phyloP scores from a whole-genome alignment of 768 basidiomycete genomes.

The Lyophyllum decastes region DNA sequence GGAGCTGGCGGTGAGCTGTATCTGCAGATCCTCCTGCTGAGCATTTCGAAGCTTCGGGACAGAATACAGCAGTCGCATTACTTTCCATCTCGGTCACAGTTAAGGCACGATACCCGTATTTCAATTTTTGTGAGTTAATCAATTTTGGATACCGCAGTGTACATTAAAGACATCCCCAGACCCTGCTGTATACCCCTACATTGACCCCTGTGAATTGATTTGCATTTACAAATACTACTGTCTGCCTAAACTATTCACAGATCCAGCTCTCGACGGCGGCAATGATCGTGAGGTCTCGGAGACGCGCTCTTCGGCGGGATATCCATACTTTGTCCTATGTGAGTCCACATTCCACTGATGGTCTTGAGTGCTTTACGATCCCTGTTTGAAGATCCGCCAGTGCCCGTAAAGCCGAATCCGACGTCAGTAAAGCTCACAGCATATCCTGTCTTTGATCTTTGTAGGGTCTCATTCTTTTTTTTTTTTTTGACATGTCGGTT shows the following conservation, averaged over 20 bases:
- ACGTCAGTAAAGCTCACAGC: background rate
- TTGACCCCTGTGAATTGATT: conserved; percentile 24
- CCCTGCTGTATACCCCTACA: conserved; percentile 31
- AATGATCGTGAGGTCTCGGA: background rate
- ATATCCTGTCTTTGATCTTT: conserved; percentile 11
- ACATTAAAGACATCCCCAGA: conserved; percentile 24
- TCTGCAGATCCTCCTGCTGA: conserved; percentile 1
- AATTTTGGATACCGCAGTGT: background rate
- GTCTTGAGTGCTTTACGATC: no score
- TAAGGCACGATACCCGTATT: conserved; percentile 3
- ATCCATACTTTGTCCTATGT: conserved; percentile 13
- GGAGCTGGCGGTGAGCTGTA: background rate
- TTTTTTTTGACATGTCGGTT: background rate
- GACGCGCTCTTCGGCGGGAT: background rate
- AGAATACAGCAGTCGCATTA: background rate
- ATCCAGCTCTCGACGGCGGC: background rate
- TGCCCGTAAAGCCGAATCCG: background rate
- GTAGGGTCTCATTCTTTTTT: background rate
- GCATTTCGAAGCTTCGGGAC: no score
- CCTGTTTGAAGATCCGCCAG: background rate
- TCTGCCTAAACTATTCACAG: background rate
- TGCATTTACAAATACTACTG: background rate
- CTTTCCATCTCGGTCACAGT: background rate
- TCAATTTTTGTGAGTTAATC: conserved; percentile 8
- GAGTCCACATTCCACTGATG: background rate